Evolutionary conservation across 371 early-diverging fungal genomes (phyloP).

Genomic region (Circinella umbellata): DNA sequence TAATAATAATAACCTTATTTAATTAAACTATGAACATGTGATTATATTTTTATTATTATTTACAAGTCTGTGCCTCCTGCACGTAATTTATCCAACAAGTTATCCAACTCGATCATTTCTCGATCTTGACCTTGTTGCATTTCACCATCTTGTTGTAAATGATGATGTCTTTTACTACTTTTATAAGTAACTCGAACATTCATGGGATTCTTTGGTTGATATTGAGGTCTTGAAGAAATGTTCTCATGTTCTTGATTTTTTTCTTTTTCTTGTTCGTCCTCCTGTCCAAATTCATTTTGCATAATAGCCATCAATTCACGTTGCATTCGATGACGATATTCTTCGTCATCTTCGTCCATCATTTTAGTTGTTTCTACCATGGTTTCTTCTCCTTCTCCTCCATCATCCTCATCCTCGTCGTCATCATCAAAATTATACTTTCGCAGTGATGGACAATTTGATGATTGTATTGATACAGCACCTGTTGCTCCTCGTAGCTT

Average conservation of each 20-base stretch:
- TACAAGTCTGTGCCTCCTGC: conserved; percentile 6
- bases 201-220: conserved; percentile 6
- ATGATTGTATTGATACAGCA: neutral
- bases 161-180: neutral
- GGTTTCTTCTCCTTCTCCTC: neutral
- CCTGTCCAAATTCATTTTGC: conserved; percentile 6
- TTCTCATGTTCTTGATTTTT: neutral
- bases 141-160: neutral
- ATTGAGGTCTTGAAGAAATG: neutral
- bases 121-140: neutral
- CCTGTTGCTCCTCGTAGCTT: neutral
- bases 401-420: neutral
- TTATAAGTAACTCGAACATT: conserved; percentile 8
- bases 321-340: neutral
- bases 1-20: too few relatives aligned
- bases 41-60: neutral
- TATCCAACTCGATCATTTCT: conserved; percentile 1
- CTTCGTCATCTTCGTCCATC: neutral
- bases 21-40: too few relatives aligned
- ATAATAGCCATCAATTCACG: conserved; percentile 4
- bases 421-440: conserved; percentile 8
- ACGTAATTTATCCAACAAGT: neutral
- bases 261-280: neutral
- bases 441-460: neutral
- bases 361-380: neutral